Percentiles rank a stretch among this genome's conserved stretches.
These are phyloP conservation scores for Arthroderma uncinatum DNA, from an alignment of 2,329 filamentous ascomycete genomes.

Conservation along the genomic window DNA sequence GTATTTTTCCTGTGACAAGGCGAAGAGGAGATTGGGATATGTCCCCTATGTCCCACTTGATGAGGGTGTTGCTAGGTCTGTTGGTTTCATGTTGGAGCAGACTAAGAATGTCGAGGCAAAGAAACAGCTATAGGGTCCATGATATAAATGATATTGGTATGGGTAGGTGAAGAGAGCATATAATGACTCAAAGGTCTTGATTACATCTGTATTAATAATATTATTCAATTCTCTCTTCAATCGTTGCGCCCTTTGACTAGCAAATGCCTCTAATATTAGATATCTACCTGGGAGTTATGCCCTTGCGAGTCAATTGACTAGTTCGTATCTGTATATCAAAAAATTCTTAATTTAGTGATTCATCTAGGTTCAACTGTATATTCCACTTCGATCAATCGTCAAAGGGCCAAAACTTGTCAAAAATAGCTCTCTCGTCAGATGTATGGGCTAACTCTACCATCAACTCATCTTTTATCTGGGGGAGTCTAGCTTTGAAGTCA, in stretches of 20 bases:
- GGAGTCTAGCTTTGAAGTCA: conserved; percentile 8
- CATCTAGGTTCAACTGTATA: neutral
- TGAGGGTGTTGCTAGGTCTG: conserved; percentile 38
- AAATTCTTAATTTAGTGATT: too few relatives aligned
- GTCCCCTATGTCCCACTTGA: conserved; percentile 35
- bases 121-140: conserved; percentile 27
- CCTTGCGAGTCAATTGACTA: too few relatives aligned
- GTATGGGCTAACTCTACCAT: conserved; percentile 5
- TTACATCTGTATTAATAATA: neutral
- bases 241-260: too few relatives aligned
- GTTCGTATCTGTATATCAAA: too few relatives aligned
- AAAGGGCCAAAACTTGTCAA: conserved; percentile 11
- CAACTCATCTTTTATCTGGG: conserved; percentile 9
- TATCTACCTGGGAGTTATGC: too few relatives aligned
- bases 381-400: conserved; percentile 3
- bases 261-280: too few relatives aligned
- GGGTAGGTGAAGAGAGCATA: neutral
- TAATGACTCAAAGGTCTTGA: neutral
- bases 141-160: neutral
- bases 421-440: conserved; percentile 4
- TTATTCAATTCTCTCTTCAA: neutral
- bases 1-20: conserved; percentile 39
- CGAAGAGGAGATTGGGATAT: conserved; percentile 37
- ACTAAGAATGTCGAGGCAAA: conserved; percentile 26
- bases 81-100: conserved; percentile 31